phyloP scores from a whole-genome alignment of 768 basidiomycete species.

The Xanthoconium stramineum region DNA sequence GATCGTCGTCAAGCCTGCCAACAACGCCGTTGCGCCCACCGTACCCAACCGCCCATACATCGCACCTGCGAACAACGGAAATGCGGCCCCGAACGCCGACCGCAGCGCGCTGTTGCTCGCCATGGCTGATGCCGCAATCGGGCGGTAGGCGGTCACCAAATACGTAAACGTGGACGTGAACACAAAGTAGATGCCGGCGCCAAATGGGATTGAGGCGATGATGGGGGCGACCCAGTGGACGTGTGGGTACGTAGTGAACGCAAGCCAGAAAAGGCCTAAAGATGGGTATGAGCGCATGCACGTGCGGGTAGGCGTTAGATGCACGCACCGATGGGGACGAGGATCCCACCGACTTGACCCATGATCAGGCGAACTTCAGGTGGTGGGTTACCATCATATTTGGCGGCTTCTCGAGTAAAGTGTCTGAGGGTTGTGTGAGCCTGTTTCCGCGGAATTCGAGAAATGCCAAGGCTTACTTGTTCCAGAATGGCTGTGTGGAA shows the following conservation, averaged over 20 bases:
- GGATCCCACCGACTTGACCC: slow-evolving; percentile 65
- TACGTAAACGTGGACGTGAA: slow-evolving; percentile 69
- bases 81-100: slow-evolving; percentile 45
- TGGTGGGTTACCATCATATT: slow-evolving; percentile 47
- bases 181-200: slow-evolving; percentile 56
- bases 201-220: slow-evolving; percentile 44
- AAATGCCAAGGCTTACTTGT: slow-evolving; percentile 17
- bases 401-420: slow-evolving; percentile 35
- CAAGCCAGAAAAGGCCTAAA: slow-evolving; percentile 51
- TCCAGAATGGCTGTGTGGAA: slow-evolving; percentile 46
- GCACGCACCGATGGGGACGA: slow-evolving; percentile 54
- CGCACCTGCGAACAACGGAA: slow-evolving; percentile 50
- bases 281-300: neutral
- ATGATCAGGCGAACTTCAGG: slow-evolving; percentile 65
- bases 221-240: slow-evolving; percentile 50
- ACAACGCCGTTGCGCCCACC: slow-evolving; percentile 68
- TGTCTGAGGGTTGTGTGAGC: slow-evolving; percentile 28
- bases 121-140: slow-evolving; percentile 57
- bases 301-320: too few species aligned
- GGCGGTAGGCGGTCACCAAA: slow-evolving; percentile 49
- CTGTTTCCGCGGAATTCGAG: neutral
- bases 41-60: slow-evolving; percentile 58
- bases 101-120: slow-evolving; percentile 61
- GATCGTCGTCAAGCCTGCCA: slow-evolving; percentile 60
- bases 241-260: slow-evolving; percentile 47